A percentile compares a stretch with the other conserved stretches of the same genome.
Conservation (phyloP, 2,329 filamentous ascomycete genomes). For the Dactylellina sp. region DNA sequence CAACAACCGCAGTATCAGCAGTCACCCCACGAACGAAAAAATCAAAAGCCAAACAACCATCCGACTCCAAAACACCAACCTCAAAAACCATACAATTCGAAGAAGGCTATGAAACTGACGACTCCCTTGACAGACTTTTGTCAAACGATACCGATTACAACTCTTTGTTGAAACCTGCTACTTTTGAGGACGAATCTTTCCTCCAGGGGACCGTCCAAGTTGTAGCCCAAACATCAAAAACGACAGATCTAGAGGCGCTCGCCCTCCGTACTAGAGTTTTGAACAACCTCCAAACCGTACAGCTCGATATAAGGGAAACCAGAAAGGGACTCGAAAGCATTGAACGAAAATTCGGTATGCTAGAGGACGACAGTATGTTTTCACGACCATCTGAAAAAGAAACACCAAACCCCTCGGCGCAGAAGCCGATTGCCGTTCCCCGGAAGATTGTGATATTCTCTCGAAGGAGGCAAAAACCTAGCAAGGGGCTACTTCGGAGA, state of each 20-base stretch:
- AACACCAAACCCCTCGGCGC: neutral
- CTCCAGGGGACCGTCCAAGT: conserved; percentile 44
- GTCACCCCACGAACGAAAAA: conserved; percentile 7
- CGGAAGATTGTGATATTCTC: conserved; percentile 18
- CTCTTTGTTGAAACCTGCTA: conserved; percentile 41
- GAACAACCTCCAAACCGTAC: conserved; percentile 50
- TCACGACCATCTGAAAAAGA: neutral
- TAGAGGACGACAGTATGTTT: conserved; percentile 47
- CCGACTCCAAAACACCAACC: conserved; percentile 26
- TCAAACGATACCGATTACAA: conserved; percentile 49
- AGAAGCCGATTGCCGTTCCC: neutral
- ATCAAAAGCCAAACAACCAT: conserved; percentile 22
- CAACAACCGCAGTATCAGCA: conserved; percentile 4
- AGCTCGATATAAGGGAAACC: conserved; percentile 49
- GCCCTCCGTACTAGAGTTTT: conserved; percentile 45
- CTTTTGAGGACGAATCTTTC: conserved; percentile 53
- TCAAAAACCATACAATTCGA: conserved; percentile 45
- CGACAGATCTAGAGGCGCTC: conserved; percentile 35
- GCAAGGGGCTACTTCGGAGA: conserved; percentile 27
- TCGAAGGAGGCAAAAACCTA: conserved; percentile 8
- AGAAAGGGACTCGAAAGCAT: conserved; percentile 51
- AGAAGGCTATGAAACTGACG: conserved; percentile 54
- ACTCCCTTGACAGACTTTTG: conserved; percentile 49
- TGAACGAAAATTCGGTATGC: conserved; percentile 49
- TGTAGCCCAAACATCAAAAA: conserved; percentile 10